Evolutionary conservation across 495 filamentous ascomycete genomes (phyloP).

Genomic region (Wilcoxina mikolae): DNA sequence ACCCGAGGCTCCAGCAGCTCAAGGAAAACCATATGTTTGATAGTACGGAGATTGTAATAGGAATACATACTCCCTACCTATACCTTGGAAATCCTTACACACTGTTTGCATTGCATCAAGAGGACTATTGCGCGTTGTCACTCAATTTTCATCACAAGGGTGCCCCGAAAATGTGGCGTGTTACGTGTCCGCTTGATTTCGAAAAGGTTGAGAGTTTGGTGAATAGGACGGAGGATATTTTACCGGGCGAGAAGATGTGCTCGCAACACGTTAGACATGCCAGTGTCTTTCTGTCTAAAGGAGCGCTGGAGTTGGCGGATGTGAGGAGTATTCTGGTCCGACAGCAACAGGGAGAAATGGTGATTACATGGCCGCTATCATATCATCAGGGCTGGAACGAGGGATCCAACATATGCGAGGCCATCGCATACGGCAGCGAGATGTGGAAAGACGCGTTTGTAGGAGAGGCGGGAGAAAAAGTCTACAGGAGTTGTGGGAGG

Average conservation of each 20-base stretch:
- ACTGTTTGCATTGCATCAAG: conserved; percentile 24
- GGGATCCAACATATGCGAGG: conserved; percentile 24
- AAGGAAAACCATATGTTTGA: conserved; percentile 21
- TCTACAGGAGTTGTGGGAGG: conserved; percentile 9
- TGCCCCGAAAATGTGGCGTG: conserved; percentile 25
- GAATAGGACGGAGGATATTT: background rate
- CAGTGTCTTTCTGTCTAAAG: conserved; percentile 16
- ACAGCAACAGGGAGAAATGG: conserved; percentile 21
- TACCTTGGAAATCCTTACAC: conserved; percentile 26
- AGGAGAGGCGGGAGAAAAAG: background rate
- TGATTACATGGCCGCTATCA: conserved; percentile 26
- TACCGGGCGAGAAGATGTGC: conserved; percentile 7
- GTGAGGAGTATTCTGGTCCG: conserved; percentile 19
- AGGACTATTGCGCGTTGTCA: conserved; percentile 26
- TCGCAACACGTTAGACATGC: conserved; percentile 26
- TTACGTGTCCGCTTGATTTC: conserved; percentile 20
- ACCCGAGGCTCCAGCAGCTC: conserved; percentile 16
- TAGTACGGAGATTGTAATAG: conserved; percentile 13
- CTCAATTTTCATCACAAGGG: conserved; percentile 27
- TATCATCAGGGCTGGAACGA: conserved; percentile 28
- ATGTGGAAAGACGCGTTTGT: conserved; percentile 21
- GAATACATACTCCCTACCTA: conserved; percentile 27
- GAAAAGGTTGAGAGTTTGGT: conserved; percentile 20
- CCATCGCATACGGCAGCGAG: conserved; percentile 23
- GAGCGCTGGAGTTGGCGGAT: conserved; percentile 14